Evolutionary conservation across 768 basidiomycete genomes (phyloP).

Genomic region (Gymnopilus dilepis): DNA sequence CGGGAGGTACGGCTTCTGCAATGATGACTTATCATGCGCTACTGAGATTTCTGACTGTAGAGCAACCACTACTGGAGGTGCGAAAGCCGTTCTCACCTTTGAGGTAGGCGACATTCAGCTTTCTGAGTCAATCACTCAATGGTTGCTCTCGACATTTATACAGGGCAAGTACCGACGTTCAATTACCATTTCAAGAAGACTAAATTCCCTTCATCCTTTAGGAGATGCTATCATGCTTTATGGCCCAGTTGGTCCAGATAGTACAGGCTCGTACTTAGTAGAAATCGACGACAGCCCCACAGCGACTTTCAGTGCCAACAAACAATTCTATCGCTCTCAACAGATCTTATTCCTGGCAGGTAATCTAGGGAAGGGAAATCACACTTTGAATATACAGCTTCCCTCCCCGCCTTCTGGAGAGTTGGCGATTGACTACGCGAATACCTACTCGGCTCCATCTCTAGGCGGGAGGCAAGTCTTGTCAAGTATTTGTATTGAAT

Average conservation of each 20-base stretch:
- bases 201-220: background rate
- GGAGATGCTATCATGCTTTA: conserved; percentile 23
- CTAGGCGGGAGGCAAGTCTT: conserved; percentile 26
- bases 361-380: conserved; percentile 19
- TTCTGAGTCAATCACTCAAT: too few relatives aligned
- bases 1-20: conserved; percentile 13
- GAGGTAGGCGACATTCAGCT: conserved; percentile 18
- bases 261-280: conserved; percentile 9
- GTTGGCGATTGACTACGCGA: conserved; percentile 24
- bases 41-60: background rate
- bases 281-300: conserved; percentile 13
- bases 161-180: too few relatives aligned
- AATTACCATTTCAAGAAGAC: too few relatives aligned
- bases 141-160: too few relatives aligned
- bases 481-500: too few relatives aligned
- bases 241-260: conserved; percentile 20
- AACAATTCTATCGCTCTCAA: conserved; percentile 12
- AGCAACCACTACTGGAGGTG: conserved; percentile 10
- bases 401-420: background rate
- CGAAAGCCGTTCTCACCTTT: conserved; percentile 17
- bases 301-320: conserved; percentile 8
- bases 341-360: conserved; percentile 22
- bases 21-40: background rate
- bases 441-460: conserved; percentile 21
- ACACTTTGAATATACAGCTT: conserved; percentile 4